Base-by-base conservation (phyloP, 139 green algal species). In the Diplosphaera chodatii region DNA sequence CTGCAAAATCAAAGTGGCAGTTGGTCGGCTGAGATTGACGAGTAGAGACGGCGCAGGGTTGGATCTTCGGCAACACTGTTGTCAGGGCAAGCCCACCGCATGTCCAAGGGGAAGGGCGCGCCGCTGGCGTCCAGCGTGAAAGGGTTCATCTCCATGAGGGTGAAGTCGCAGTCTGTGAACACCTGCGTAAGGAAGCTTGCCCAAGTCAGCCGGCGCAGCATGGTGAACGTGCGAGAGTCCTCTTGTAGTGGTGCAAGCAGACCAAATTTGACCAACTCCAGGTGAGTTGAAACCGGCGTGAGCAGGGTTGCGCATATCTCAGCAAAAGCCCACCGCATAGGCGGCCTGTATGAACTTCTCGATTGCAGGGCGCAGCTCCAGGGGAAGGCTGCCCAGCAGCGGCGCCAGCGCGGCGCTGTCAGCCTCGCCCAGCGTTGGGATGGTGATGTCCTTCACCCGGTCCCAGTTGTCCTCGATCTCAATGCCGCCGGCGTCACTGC, bases 381-480 rank as follows among this genome's bases (percentile, higher is more conserved):
- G 75, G 0, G 88, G 85, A 37, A 97, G 71, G 8, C 64, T 80
- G 10, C 78, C 70, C 55, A 94, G 81, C 37, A 97, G 84, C 0
- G 91, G 89, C 10, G 90, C 89, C 64, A 91, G 74, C 8, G 55
- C 64, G 28, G 69, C 80, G 63, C 34, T 63, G 65, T 27, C 70
- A 59, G 83, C 20, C 22, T 34, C 32, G 22, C 75, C 71, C 13
- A 66, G 66, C 0, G 78, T 85, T 56, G 84, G 65, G 4, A 96
- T 59, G 1, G 23, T 75, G 31, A 96, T 55, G 48, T 48, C 83
- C 27, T 80, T 79, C 32, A 97, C 86, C 80, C 89, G 83, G 73
- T 97, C 92, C 92, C 92, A 97, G 80, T 97, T 97, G 40, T 92
- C 91, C 82, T 98, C 92, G 55, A 97, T 92, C 5, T 98, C 88